Evolutionary conservation across 2,329 filamentous ascomycete species (phyloP).

Genomic region (Colletotrichum karsti): DNA sequence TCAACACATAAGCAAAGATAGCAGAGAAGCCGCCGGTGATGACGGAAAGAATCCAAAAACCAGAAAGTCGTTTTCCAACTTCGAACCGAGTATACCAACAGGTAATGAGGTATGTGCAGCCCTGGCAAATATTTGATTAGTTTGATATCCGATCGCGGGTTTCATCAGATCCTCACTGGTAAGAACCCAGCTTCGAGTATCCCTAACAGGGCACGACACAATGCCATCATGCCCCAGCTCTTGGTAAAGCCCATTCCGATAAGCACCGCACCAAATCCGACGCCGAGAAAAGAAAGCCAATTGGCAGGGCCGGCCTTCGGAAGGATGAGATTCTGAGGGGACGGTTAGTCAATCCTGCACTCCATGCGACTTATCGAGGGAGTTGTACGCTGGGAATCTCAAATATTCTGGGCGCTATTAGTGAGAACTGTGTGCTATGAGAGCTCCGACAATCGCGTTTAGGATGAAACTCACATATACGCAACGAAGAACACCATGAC

Average conservation of each 20-base stretch:
- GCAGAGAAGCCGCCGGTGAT: slow-evolving; percentile 15
- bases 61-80: slow-evolving; percentile 36
- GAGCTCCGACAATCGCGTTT: too few species aligned
- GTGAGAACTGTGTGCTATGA: too few species aligned
- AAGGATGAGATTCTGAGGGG: slow-evolving; percentile 34
- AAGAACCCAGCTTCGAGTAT: slow-evolving; percentile 34
- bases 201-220: slow-evolving; percentile 36
- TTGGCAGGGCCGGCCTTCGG: slow-evolving; percentile 36
- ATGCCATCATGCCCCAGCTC: slow-evolving; percentile 32
- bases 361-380: not conserved
- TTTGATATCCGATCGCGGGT: too few species aligned
- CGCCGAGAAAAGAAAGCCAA: slow-evolving; percentile 36
- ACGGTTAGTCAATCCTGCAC: not conserved
- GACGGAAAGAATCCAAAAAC: slow-evolving; percentile 24
- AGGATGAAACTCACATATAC: slow-evolving; percentile 35
- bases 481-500: slow-evolving; percentile 34
- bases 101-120: slow-evolving; percentile 43
- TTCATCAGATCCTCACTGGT: too few species aligned
- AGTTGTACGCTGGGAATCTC: slow-evolving; percentile 30
- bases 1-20: slow-evolving; percentile 30
- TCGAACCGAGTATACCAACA: slow-evolving; percentile 47
- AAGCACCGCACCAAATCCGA: slow-evolving; percentile 34
- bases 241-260: slow-evolving; percentile 42
- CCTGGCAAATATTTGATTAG: too few species aligned
- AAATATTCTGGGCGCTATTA: too few species aligned